Evolutionary conservation across 192 early-diverging fungal genomes (phyloP), one percentile per base, ranked within the genome.

Genomic region (Backusella macrospora): DNA sequence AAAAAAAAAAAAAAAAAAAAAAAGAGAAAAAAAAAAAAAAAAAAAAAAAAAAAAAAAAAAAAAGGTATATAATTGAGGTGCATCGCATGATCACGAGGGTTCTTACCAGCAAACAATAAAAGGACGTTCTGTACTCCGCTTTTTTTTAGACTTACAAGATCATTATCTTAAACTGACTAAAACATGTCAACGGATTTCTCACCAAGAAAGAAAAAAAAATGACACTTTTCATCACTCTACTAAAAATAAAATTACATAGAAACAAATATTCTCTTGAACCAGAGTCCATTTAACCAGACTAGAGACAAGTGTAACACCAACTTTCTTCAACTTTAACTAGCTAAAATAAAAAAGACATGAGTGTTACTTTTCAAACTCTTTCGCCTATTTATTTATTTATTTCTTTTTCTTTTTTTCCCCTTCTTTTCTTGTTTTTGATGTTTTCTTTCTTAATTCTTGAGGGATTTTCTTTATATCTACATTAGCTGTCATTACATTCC

Each of bases 61-160:
- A 21, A 26, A 59, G 26, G 52, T 59, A 13, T 13, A 59, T 21
- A 59, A 59, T 59, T 59, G 52, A 59, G 21, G 26, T 59, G 52
- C 52, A 59, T 59, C 21, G 52, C 52, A 59, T 59, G 26, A 59
- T 59, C 52, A 59, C 52, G 52, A 18, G 52, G 52, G 52, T 59
- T 59, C n/a, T 59, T 34, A 34, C 29, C 29, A 34, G 29, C 29
- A 9, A 26, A 59, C 52, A 4, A 59, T 23, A 59, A 23, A 59
- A 59, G 21, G 49, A 52, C 10, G 49, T 21, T 52, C 18, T 52
- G 49, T 59, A 23, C 52, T 26, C 52, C 52, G 52, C 52, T 59
- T 59, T 46, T 59, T n/a, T n/a, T n/a, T 55, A n/a, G n/a, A 59
- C 26, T 59, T 59, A 59, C 52, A 59, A 59, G 52, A 59, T 59